Percentiles rank a stretch among this genome's conserved stretches.
Conservation (phyloP, 768 basidiomycete genomes). For the Lactarius sp. region DNA sequence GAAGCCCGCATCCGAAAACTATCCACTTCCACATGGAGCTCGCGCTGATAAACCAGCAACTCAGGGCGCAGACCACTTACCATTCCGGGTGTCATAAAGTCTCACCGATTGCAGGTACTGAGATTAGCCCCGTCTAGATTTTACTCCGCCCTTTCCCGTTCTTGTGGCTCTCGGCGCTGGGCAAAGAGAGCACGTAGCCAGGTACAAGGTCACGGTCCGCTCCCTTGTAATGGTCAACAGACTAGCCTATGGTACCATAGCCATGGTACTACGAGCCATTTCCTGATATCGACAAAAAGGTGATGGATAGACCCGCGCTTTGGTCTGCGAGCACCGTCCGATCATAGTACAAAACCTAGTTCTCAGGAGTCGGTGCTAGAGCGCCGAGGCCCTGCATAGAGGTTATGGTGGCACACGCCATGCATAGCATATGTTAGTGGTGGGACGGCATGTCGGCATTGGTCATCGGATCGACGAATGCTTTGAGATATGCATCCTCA, state of each 20-base stretch:
- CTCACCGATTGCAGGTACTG: neutral
- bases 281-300: neutral
- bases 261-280: neutral
- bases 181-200: no score
- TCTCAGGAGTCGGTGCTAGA: neutral
- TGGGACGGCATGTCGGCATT: neutral
- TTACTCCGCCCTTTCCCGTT: neutral
- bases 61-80: constrained; percentile 3
- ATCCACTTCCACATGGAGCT: neutral
- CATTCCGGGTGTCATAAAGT: neutral
- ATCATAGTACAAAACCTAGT: neutral
- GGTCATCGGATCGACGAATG: neutral
- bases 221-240: neutral
- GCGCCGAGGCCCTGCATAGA: neutral
- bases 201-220: no score
- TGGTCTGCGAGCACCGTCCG: no score
- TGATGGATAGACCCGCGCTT: neutral
- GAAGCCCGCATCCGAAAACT: no score
- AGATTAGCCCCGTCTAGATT: neutral
- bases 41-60: neutral
- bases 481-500: neutral
- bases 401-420: neutral
- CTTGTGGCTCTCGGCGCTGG: neutral
- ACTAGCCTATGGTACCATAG: neutral
- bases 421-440: neutral